These are phyloP conservation scores for Hyaloperonospora brassicae DNA, from an alignment of 352 stramenopile species.

Conservation along the genomic window DNA sequence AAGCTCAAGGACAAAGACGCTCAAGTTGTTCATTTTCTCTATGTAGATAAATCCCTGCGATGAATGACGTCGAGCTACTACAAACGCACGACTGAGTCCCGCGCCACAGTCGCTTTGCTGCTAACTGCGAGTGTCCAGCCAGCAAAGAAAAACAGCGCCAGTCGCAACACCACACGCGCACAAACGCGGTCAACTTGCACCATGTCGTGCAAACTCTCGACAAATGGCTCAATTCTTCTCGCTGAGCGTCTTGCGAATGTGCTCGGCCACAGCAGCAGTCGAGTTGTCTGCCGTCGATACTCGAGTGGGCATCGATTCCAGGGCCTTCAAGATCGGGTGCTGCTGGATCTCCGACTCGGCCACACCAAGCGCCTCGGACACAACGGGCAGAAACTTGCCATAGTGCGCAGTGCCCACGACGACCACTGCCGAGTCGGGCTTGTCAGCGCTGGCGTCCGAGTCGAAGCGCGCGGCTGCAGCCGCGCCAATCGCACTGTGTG, in stretches of 20 bases:
- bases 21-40: slow-evolving; percentile 14
- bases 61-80: not conserved
- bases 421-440: slow-evolving; percentile 72
- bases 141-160: slow-evolving; percentile 34
- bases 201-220: slow-evolving; percentile 12
- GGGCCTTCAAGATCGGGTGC: slow-evolving; percentile 64
- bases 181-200: slow-evolving; percentile 26
- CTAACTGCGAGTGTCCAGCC: slow-evolving; percentile 36
- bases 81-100: slow-evolving; percentile 2
- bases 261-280: slow-evolving; percentile 42
- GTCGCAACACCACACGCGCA: slow-evolving; percentile 19
- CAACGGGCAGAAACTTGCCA: slow-evolving; percentile 95
- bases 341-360: slow-evolving; percentile 54
- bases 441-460: slow-evolving; percentile 47
- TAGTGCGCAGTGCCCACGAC: slow-evolving; percentile 96
- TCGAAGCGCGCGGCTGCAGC: slow-evolving; percentile 83
- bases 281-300: slow-evolving; percentile 59
- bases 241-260: slow-evolving; percentile 39
- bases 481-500: slow-evolving; percentile 94
- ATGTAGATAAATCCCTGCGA: slow-evolving; percentile 8
- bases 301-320: slow-evolving; percentile 64
- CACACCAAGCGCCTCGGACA: slow-evolving; percentile 82
- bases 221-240: slow-evolving; percentile 23
- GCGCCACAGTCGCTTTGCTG: not conserved
- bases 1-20: slow-evolving; percentile 8